A percentile compares a stretch with the other conserved stretches of the same genome.
Conservation (phyloP, 768 basidiomycete genomes). For the Favolaschia claudopus region DNA sequence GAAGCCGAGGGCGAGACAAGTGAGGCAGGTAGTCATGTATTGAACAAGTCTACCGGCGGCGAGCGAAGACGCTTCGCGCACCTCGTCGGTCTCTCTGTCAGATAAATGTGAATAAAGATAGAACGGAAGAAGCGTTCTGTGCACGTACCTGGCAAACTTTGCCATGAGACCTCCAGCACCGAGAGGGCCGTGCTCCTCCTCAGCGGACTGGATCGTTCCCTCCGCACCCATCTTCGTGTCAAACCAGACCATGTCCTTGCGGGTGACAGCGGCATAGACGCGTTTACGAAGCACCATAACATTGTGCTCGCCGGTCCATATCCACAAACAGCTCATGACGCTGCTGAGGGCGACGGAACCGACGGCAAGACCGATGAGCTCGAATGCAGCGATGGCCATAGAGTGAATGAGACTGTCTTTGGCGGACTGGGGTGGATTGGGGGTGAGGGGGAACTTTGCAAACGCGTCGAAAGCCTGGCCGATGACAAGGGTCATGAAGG, state of each 20-base stretch:
- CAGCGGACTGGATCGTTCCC: constrained; percentile 45
- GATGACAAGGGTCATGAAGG: constrained; percentile 86
- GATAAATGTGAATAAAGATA: background rate
- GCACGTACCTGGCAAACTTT: constrained; percentile 69
- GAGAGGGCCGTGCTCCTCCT: constrained; percentile 51
- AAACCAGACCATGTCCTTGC: constrained; percentile 77
- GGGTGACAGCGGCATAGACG: constrained; percentile 65
- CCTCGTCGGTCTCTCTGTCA: constrained; percentile 81
- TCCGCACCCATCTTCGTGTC: constrained; percentile 70
- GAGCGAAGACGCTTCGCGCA: constrained; percentile 73
- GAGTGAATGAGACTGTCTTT: constrained; percentile 56
- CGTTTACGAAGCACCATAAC: constrained; percentile 60
- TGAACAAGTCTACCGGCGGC: constrained; percentile 71
- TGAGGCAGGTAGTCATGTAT: constrained; percentile 66
- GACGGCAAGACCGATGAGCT: constrained; percentile 60
- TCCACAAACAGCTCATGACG: constrained; percentile 71
- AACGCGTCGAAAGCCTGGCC: constrained; percentile 82
- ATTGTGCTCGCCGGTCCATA: constrained; percentile 74
- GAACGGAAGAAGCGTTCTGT: background rate
- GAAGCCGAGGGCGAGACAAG: constrained; percentile 73
- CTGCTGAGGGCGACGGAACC: constrained; percentile 66
- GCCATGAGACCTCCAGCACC: constrained; percentile 84
- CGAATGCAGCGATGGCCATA: constrained; percentile 57
- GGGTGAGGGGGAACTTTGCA: constrained; percentile 42
- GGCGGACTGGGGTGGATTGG: constrained; percentile 30